Conservation (phyloP, 2,329 filamentous ascomycete genomes). For the Colletotrichum eremochloae region DNA sequence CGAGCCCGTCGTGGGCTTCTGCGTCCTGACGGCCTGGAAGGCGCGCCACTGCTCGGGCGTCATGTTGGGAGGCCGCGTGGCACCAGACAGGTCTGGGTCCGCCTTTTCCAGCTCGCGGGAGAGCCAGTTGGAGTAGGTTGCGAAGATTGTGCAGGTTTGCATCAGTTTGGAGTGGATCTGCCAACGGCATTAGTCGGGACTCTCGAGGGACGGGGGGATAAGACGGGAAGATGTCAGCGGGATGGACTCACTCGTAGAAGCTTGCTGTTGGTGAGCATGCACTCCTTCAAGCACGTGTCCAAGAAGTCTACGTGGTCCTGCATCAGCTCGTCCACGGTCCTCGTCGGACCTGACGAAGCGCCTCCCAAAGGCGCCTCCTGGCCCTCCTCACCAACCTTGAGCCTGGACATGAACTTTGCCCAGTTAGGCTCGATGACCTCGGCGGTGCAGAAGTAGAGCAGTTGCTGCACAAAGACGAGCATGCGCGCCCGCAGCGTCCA, state of each 20-base stretch:
- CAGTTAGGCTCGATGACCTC: conserved; percentile 99
- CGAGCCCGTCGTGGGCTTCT: conserved; percentile 53
- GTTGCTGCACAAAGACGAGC: conserved; percentile 96
- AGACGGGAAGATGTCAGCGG: background rate
- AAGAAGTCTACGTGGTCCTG: conserved; percentile 98
- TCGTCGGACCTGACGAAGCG: conserved; percentile 53
- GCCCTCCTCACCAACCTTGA: conserved; percentile 72
- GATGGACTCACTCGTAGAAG: conserved; percentile 78
- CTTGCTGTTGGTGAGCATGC: conserved; percentile 98
- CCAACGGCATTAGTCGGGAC: conserved; percentile 41
- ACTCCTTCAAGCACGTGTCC: conserved; percentile 97
- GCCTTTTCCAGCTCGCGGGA: conserved; percentile 86
- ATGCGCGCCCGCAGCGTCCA: conserved; percentile 94
- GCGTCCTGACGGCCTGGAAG: conserved; percentile 64
- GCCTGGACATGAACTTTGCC: conserved; percentile 90
- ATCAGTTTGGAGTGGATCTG: conserved; percentile 98
- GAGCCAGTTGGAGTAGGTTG: conserved; percentile 88
- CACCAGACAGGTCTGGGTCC: conserved; percentile 80
- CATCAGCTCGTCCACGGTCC: conserved; percentile 98
- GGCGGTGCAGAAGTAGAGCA: conserved; percentile 95
- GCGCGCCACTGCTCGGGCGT: conserved; percentile 71
- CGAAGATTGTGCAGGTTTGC: conserved; percentile 95
- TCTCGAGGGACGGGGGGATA: background rate
- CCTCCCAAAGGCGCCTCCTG: conserved; percentile 45
- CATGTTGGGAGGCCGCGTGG: conserved; percentile 70